phyloP scores from a whole-genome alignment of 306 rosid genomes.

The Trifolium subterraneum region DNA sequence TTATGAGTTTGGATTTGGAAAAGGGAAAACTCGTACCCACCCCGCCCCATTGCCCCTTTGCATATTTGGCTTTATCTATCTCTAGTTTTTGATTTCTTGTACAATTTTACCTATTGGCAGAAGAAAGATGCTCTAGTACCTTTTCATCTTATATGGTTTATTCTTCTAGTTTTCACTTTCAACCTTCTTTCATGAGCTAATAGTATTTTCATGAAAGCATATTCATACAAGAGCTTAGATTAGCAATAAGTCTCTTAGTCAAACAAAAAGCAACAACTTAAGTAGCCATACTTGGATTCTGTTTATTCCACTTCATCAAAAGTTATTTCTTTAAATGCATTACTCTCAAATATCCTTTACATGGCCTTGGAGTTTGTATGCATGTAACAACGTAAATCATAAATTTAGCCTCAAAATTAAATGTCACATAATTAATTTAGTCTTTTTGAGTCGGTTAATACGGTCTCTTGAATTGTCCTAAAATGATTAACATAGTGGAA shows the following conservation, averaged over 20 bases:
- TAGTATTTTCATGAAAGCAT: slow-evolving; percentile 14
- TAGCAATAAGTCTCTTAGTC: slow-evolving; percentile 35
- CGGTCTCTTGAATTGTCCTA: no score
- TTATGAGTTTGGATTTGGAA: no score
- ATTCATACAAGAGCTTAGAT: slow-evolving; percentile 26
- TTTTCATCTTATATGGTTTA: slow-evolving; percentile 25
- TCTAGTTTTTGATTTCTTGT: slow-evolving; percentile 31
- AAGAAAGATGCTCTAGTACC: slow-evolving; percentile 35
- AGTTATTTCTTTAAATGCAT: slow-evolving; percentile 24
- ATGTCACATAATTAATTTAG: neutral
- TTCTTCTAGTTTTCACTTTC: slow-evolving; percentile 33
- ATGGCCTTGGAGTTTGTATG: slow-evolving; percentile 34
- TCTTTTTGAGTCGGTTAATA: neutral
- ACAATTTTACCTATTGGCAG: neutral
- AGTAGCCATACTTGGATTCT: slow-evolving; percentile 28
- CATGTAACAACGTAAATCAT: neutral
- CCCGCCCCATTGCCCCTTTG: no score
- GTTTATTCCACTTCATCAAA: slow-evolving; percentile 20
- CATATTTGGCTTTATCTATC: slow-evolving; percentile 21
- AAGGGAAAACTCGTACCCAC: no score
- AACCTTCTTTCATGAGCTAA: slow-evolving; percentile 22
- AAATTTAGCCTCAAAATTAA: neutral
- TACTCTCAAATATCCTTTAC: slow-evolving; percentile 21
- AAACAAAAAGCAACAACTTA: slow-evolving; percentile 25
- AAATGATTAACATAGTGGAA: neutral